A percentile compares a stretch with the other conserved stretches of the same genome.
Conservation (phyloP, 169 alveolate genomes). For the Eimeria acervulina region DNA sequence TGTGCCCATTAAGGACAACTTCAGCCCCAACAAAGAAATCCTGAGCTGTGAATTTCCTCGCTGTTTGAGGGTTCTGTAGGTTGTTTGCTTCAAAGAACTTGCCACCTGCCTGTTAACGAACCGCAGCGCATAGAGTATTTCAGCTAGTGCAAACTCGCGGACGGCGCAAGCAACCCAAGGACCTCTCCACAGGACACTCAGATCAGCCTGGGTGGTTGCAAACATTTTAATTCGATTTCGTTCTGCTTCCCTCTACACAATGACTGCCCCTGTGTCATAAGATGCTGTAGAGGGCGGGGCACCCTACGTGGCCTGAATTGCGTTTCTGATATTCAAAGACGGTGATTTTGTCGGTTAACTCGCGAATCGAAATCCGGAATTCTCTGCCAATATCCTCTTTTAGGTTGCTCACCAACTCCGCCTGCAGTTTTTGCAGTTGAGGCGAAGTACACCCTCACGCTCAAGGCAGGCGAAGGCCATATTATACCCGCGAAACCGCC, state of each 20-base stretch:
- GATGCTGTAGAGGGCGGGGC: not conserved
- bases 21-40: constrained; percentile 82
- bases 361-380: constrained; percentile 89
- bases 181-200: not conserved
- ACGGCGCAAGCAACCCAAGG: not conserved
- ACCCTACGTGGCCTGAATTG: constrained; percentile 89
- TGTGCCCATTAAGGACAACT: constrained; percentile 33
- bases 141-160: not conserved
- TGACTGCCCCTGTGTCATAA: not conserved
- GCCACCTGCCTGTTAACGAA: constrained; percentile 69
- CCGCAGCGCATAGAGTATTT: not conserved
- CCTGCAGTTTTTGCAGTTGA: constrained; percentile 22
- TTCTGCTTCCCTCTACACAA: not conserved
- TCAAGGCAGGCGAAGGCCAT: not conserved
- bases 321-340: constrained; percentile 91
- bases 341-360: constrained; percentile 89
- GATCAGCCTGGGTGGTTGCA: not conserved
- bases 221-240: not conserved
- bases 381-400: constrained; percentile 92
- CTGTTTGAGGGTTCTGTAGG: constrained; percentile 39
- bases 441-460: not conserved
- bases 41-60: constrained; percentile 11
- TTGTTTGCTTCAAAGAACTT: constrained; percentile 64
- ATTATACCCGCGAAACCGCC: not conserved
- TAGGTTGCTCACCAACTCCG: constrained; percentile 61